Conservation (phyloP, 805 yeast genomes). For the Nematodospora valgi region DNA sequence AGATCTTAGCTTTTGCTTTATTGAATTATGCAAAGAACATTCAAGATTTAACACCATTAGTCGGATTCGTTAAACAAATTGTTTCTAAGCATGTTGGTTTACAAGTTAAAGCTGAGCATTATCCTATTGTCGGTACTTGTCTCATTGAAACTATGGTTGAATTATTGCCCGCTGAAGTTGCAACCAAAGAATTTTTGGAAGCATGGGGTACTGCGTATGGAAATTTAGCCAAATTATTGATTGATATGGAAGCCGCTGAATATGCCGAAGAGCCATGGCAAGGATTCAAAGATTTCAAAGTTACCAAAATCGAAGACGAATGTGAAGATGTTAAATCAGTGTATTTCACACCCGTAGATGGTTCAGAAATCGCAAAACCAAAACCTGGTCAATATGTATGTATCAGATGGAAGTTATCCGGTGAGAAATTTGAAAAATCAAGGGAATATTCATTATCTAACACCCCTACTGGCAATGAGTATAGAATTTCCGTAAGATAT, state of each 20-base stretch:
- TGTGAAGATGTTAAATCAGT: slow-evolving; percentile 48
- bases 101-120: slow-evolving; percentile 60
- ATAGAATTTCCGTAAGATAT: slow-evolving; percentile 57
- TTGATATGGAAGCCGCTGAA: slow-evolving; percentile 48
- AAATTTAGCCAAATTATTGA: slow-evolving; percentile 58
- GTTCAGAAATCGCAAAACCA: slow-evolving; percentile 19
- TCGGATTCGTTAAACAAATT: slow-evolving; percentile 54
- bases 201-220: slow-evolving; percentile 70
- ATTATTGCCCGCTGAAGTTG: slow-evolving; percentile 53
- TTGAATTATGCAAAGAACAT: slow-evolving; percentile 61
- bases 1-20: slow-evolving; percentile 60
- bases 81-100: slow-evolving; percentile 66
- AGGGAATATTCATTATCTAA: slow-evolving; percentile 62
- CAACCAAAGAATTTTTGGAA: slow-evolving; percentile 53
- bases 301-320: slow-evolving; percentile 42
- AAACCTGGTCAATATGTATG: slow-evolving; percentile 48
- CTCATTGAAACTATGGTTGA: slow-evolving; percentile 53
- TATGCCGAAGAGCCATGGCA: slow-evolving; percentile 49
- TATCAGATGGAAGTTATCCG: slow-evolving; percentile 29
- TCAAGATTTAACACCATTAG: slow-evolving; percentile 52
- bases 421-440: slow-evolving; percentile 39
- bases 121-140: slow-evolving; percentile 59
- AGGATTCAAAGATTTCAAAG: slow-evolving; percentile 53
- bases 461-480: slow-evolving; percentile 27
- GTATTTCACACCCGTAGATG: slow-evolving; percentile 46